Base-by-base conservation (phyloP, 768 basidiomycete genomes). In the Russula lepida region DNA sequence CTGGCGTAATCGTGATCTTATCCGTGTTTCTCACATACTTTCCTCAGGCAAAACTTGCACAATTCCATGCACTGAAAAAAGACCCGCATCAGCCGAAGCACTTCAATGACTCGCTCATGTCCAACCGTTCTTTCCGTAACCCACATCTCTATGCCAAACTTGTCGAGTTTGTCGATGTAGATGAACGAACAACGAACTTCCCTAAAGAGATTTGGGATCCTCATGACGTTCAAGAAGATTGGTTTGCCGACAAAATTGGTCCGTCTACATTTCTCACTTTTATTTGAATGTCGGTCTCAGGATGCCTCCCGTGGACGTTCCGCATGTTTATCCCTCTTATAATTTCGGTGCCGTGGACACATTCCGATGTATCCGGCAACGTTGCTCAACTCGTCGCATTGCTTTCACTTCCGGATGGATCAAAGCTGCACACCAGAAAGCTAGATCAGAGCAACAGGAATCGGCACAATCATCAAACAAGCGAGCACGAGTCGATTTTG, bases 61-160 rank as follows among this genome's bases (percentile, higher is more conserved):
- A 88, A 54, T 98, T 97, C 68, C 81, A 86, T 58, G 68, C 78
- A 0, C 78, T 98, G 50, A 92, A 93, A 71, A 73, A 76, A 30
- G 80, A 85, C 67, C 69, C 81, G 11, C 62, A 63, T 1, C 80
- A 81, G 67, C 87, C 89, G 1, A 85, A 86, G 66, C 94, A 97
- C 72, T 98, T 97, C 76, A 99, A 98, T 71, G 93, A 97, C 72
- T 91, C 91, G 1, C 81, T 99, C 44, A 92, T 98, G 85, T 83
- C 86, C 8, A 92, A 89, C 66, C 86, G 92, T 47, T 86, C 92
- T 4, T 99, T 98, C 74, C 85, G 93, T 28, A 99, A 99, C 69
- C 95, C 95, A 0, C 92, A 97, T 69, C 82, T 98, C n/a, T 97
- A 95, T 72, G 79, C 90, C 13, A 93, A 93, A 68, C 83, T 99